phyloP scores from a whole-genome alignment of 202 grass and related monocot genomes.

The Zizania palustris region DNA sequence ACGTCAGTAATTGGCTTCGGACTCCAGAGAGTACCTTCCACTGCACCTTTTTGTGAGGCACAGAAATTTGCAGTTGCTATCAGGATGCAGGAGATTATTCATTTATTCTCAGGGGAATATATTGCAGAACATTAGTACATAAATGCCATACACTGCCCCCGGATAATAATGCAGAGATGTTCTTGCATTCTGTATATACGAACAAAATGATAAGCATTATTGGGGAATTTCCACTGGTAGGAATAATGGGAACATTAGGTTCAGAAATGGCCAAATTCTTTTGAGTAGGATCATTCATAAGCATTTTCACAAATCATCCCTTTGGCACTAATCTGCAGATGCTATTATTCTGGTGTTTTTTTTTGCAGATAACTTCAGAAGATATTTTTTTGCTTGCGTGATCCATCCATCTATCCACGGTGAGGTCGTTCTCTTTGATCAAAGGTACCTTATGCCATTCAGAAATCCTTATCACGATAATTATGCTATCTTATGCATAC shows the following conservation, averaged over 20 bases:
- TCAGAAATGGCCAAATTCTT: not conserved
- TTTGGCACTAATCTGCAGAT: not conserved
- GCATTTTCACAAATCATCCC: not conserved
- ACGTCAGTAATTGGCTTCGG: not conserved
- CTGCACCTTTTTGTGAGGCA: slow-evolving; percentile 19
- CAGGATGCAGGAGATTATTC: slow-evolving; percentile 36
- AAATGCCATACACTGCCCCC: not conserved
- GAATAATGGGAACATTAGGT: slow-evolving; percentile 36
- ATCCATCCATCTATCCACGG: slow-evolving; percentile 10
- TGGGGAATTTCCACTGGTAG: slow-evolving; percentile 25
- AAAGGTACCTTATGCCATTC: slow-evolving; percentile 43
- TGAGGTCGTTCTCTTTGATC: slow-evolving; percentile 13
- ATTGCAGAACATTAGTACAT: not conserved
- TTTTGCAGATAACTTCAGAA: not conserved
- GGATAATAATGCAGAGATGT: slow-evolving; percentile 28
- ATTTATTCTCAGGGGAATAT: slow-evolving; percentile 37
- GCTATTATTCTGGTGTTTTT: not conserved
- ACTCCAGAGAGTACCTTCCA: not conserved
- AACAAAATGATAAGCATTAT: slow-evolving; percentile 42
- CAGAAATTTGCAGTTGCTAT: slow-evolving; percentile 19
- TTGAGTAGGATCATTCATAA: not conserved
- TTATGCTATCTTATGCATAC: slow-evolving; percentile 19
- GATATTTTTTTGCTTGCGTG: slow-evolving; percentile 10
- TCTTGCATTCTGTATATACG: slow-evolving; percentile 11
- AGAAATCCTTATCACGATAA: slow-evolving; percentile 39